Percentiles rank a stretch among this genome's conserved stretches.
Evolutionary conservation across 306 rosid genomes (phyloP).

Genomic region (Prunus mira): DNA sequence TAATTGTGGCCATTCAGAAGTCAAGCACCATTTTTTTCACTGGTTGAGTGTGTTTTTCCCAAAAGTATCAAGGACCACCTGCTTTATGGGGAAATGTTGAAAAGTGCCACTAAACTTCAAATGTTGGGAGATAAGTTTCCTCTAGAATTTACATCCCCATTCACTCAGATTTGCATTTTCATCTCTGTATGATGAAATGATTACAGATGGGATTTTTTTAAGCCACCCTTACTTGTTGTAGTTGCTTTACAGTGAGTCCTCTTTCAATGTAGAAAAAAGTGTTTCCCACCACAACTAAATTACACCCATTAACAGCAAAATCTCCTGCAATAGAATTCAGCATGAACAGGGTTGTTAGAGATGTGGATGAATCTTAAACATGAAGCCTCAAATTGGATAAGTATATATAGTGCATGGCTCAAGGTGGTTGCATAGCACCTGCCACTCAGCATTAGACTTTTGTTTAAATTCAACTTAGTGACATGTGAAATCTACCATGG

Average conservation of each 20-base stretch:
- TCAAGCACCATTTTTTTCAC: constrained; percentile 16
- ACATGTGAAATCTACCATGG: neutral
- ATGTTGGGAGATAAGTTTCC: constrained; percentile 35
- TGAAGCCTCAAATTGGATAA: constrained; percentile 37
- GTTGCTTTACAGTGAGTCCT: neutral
- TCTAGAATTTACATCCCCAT: constrained; percentile 16
- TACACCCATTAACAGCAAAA: neutral
- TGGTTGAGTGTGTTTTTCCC: constrained; percentile 29
- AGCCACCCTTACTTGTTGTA: neutral
- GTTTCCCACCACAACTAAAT: neutral
- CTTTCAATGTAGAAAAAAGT: neutral
- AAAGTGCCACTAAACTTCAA: constrained; percentile 23
- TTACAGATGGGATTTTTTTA: neutral
- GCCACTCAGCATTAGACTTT: constrained; percentile 26
- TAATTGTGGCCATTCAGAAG: constrained; percentile 10
- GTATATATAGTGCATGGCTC: constrained; percentile 20
- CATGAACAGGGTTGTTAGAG: neutral
- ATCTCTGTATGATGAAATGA: neutral
- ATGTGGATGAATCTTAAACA: constrained; percentile 32
- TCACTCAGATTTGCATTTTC: neutral
- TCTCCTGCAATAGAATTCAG: neutral
- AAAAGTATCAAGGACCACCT: constrained; percentile 33
- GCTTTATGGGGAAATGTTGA: constrained; percentile 25
- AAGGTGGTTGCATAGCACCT: constrained; percentile 46
- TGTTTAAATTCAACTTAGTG: constrained; percentile 11